phyloP scores from a whole-genome alignment of 805 yeast genomes.

The Saccharomycopsis sp. region DNA sequence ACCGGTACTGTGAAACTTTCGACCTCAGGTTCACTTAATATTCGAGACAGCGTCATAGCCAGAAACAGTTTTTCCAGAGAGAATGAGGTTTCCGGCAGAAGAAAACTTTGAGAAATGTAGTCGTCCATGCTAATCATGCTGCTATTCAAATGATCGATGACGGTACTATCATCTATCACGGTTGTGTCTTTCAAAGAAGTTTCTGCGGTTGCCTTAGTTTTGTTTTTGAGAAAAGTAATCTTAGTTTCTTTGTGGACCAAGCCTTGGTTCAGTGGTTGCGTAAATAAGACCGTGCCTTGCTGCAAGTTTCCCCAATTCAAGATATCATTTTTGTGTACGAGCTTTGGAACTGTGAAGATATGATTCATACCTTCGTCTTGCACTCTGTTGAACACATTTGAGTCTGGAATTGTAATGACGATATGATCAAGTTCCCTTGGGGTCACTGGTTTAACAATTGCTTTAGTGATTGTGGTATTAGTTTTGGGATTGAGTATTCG shows the following conservation, averaged over 20 bases:
- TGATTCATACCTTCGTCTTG: neutral
- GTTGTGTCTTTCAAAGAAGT: too few relatives aligned
- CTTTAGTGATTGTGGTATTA: conserved; percentile 7
- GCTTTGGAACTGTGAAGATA: conserved; percentile 20
- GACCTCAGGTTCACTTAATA: neutral
- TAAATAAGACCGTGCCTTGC: conserved; percentile 44
- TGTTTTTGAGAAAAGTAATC: conserved; percentile 52
- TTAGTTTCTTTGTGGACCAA: conserved; percentile 36
- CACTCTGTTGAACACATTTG: too few relatives aligned
- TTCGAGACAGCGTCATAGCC: neutral
- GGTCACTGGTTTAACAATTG: neutral
- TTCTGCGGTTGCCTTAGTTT: too few relatives aligned
- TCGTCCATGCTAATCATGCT: conserved; percentile 1
- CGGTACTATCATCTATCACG: neutral
- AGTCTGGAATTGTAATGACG: neutral
- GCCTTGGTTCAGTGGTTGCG: conserved; percentile 76
- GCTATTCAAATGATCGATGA: neutral
- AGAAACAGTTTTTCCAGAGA: conserved; percentile 9
- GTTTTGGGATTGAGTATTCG: neutral
- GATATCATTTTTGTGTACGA: conserved; percentile 30
- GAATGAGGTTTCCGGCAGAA: conserved; percentile 1
- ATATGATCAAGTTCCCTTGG: conserved; percentile 10
- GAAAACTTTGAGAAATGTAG: neutral
- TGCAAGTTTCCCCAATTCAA: conserved; percentile 34
- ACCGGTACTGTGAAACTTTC: conserved; percentile 3